Evolutionary conservation across 1,284 basidiomycete species (phyloP).

Genomic region (Takashimella tepidaria): DNA sequence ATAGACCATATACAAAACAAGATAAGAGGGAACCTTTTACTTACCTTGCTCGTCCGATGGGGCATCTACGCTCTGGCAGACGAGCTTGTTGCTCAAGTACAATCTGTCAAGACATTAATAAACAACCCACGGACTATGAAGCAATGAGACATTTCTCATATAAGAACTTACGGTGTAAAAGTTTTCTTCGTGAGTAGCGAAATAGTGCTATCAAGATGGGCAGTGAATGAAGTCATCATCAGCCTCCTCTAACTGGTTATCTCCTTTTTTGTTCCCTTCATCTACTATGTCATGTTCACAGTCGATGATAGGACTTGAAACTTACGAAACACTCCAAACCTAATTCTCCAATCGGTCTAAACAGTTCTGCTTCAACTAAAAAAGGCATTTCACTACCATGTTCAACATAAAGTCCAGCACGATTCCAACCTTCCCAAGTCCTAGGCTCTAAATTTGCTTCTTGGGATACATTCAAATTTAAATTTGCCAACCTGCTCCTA

Average conservation of each 20-base stretch:
- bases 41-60: conserved; percentile 64
- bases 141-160: neutral
- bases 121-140: no score
- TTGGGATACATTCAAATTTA: conserved; percentile 38
- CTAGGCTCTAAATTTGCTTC: conserved; percentile 13
- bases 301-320: no score
- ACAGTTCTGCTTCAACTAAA: conserved; percentile 73
- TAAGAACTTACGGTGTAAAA: conserved; percentile 68
- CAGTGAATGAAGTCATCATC: no score
- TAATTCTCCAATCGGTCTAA: conserved; percentile 74
- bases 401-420: conserved; percentile 44
- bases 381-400: conserved; percentile 65
- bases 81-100: conserved; percentile 80
- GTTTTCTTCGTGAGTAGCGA: conserved; percentile 67
- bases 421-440: conserved; percentile 49
- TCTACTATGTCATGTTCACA: neutral
- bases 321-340: conserved; percentile 78
- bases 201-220: conserved; percentile 57
- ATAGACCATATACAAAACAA: conserved; percentile 55
- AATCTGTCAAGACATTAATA: conserved; percentile 50
- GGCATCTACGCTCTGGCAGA: conserved; percentile 71
- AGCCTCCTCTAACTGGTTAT: no score
- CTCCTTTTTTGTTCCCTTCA: conserved; percentile 4
- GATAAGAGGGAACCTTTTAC: conserved; percentile 56
- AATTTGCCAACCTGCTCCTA: conserved; percentile 40